Percentiles rank a stretch among this genome's conserved stretches.
Evolutionary conservation across 805 yeast species (phyloP).

Genomic region (Candida railenensis): DNA sequence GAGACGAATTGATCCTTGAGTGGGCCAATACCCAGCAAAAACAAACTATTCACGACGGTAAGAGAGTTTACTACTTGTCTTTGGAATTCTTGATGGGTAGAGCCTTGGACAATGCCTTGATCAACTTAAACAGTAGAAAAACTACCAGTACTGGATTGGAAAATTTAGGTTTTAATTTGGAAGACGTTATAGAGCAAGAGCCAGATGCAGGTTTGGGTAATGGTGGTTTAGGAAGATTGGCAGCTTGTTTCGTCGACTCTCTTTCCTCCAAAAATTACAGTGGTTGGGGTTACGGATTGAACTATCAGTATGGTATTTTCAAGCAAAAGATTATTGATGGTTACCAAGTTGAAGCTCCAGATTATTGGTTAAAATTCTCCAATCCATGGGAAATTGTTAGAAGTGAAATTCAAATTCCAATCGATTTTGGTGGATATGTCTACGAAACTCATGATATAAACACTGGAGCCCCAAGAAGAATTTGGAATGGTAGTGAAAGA

Average conservation of each 20-base stretch:
- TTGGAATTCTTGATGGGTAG: constrained; percentile 92
- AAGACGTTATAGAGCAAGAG: constrained; percentile 81
- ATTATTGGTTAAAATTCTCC: constrained; percentile 85
- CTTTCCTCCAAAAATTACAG: constrained; percentile 82
- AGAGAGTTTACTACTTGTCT: constrained; percentile 83
- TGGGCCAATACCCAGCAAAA: constrained; percentile 94
- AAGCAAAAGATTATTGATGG: constrained; percentile 88
- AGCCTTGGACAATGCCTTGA: constrained; percentile 90
- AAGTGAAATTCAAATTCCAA: constrained; percentile 81
- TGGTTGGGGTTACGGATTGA: constrained; percentile 95
- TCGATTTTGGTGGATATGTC: constrained; percentile 85
- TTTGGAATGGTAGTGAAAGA: constrained; percentile 87
- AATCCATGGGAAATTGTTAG: constrained; percentile 95
- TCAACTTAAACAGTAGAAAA: constrained; percentile 70
- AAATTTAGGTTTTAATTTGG: constrained; percentile 83
- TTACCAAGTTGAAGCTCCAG: constrained; percentile 92
- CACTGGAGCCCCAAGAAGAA: constrained; percentile 56
- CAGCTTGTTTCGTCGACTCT: constrained; percentile 92
- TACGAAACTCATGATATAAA: constrained; percentile 52
- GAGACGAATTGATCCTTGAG: constrained; percentile 77
- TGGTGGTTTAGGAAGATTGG: constrained; percentile 92
- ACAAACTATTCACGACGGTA: constrained; percentile 79
- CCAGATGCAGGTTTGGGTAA: constrained; percentile 95
- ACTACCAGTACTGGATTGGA: constrained; percentile 45
- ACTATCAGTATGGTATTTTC: constrained; percentile 92